Evolutionary conservation across 169 alveolate genomes (phyloP).

Genomic region (Theileria orientalis): DNA sequence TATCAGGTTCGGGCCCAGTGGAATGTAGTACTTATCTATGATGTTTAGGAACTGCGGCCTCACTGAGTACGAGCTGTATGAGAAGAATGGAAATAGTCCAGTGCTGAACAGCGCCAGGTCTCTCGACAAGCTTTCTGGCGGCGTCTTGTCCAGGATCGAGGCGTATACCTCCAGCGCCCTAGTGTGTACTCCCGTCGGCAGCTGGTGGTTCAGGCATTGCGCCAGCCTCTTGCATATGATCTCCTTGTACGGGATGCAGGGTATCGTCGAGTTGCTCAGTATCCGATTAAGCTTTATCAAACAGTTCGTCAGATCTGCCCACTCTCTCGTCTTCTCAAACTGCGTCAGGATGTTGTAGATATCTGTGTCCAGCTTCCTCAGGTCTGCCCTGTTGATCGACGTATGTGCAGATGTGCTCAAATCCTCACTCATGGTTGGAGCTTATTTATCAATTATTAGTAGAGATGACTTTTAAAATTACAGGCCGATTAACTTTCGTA

Average conservation of each 20-base stretch:
- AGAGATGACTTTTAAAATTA: too few species aligned
- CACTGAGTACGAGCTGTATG: constrained; percentile 84
- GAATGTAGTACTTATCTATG: constrained; percentile 80
- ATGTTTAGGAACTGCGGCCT: constrained; percentile 83
- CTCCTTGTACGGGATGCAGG: constrained; percentile 80
- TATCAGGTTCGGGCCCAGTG: constrained; percentile 76
- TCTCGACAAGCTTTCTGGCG: constrained; percentile 77
- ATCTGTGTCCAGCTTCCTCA: constrained; percentile 54
- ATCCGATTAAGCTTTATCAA: constrained; percentile 81
- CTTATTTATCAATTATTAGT: too few species aligned
- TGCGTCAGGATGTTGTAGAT: constrained; percentile 44
- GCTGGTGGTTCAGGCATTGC: constrained; percentile 88
- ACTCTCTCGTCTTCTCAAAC: constrained; percentile 89
- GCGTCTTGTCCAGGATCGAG: constrained; percentile 82
- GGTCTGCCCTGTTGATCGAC: constrained; percentile 39
- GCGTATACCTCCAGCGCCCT: constrained; percentile 88
- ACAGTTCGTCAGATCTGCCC: constrained; percentile 91
- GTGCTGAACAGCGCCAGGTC: constrained; percentile 87
- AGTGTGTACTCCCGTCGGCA: constrained; percentile 91
- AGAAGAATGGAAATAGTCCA: constrained; percentile 89
- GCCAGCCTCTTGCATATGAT: constrained; percentile 87
- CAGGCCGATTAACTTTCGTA: too few species aligned
- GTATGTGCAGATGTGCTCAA: background rate
- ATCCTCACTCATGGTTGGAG: constrained; percentile 2
- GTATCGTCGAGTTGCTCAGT: constrained; percentile 69